Evolutionary conservation across 176 grass and related monocot species (phyloP).

Genomic region (Lolium perenne): DNA sequence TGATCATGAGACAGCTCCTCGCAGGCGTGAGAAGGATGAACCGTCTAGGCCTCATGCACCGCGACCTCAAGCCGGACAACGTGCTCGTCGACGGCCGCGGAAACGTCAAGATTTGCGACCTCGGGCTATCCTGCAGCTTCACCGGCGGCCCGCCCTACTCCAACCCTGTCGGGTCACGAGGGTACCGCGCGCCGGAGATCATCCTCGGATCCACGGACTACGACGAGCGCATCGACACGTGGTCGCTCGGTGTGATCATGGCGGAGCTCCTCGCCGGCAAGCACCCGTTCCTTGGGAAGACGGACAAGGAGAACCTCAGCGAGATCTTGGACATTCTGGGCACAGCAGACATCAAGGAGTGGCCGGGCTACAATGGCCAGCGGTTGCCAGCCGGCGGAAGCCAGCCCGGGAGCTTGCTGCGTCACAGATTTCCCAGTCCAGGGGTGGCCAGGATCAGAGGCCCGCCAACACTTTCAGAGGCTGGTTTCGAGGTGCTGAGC

Average conservation of each 20-base stretch:
- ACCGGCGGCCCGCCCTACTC: neutral
- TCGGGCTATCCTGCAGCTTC: constrained; percentile 27
- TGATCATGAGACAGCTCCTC: constrained; percentile 35
- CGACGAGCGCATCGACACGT: constrained; percentile 32
- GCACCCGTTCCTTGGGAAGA: constrained; percentile 3
- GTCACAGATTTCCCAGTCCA: neutral
- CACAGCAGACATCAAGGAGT: neutral
- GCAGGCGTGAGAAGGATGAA: constrained; percentile 13
- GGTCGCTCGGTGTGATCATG: constrained; percentile 49
- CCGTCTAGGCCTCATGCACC: constrained; percentile 59
- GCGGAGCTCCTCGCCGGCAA: constrained; percentile 43
- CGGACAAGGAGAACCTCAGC: constrained; percentile 40
- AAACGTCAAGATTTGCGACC: constrained; percentile 45
- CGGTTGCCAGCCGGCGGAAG: neutral
- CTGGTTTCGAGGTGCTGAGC: neutral
- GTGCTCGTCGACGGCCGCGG: constrained; percentile 40
- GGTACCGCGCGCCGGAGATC: constrained; percentile 45
- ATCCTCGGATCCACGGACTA: constrained; percentile 29
- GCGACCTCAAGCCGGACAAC: constrained; percentile 69
- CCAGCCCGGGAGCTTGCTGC: neutral
- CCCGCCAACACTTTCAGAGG: neutral
- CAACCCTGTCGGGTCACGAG: constrained; percentile 14
- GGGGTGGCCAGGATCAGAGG: neutral
- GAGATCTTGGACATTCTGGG: constrained; percentile 21
- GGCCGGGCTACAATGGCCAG: neutral